These are phyloP conservation scores for Gamsiella multidivaricata DNA, from an alignment of 192 early-diverging fungal species.

Conservation along the genomic window DNA sequence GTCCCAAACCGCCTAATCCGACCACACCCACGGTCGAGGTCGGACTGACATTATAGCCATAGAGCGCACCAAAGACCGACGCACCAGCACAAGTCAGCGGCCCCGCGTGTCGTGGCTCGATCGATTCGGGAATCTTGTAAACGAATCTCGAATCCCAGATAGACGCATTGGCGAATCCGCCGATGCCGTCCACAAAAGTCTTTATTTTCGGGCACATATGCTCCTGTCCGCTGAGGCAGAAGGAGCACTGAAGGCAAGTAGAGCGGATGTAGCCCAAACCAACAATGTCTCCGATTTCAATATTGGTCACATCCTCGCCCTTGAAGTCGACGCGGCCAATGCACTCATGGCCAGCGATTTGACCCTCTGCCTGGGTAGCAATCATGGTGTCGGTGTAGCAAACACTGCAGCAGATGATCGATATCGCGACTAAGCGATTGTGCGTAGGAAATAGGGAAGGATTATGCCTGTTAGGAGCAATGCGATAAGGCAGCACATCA, in stretches of 20 bases:
- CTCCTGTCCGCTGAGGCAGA: conserved; percentile 65
- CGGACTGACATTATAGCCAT: conserved; percentile 66
- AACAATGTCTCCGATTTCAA: conserved; percentile 69
- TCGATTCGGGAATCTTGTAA: conserved; percentile 70
- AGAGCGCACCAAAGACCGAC: conserved; percentile 79
- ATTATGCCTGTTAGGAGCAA: too few species aligned
- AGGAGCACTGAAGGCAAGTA: conserved; percentile 63
- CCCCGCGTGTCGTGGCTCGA: conserved; percentile 68
- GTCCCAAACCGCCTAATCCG: conserved; percentile 83
- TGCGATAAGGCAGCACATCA: too few species aligned
- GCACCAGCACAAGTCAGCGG: conserved; percentile 87
- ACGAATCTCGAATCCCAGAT: conserved; percentile 63
- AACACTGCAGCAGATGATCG: conserved; percentile 44
- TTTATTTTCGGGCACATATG: conserved; percentile 62
- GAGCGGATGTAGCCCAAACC: conserved; percentile 68
- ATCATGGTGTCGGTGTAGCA: conserved; percentile 51
- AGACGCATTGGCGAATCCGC: conserved; percentile 69
- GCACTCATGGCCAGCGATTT: conserved; percentile 78
- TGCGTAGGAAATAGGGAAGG: not conserved
- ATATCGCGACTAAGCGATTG: conserved; percentile 16
- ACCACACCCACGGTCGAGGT: conserved; percentile 77
- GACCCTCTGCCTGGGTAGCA: conserved; percentile 38
- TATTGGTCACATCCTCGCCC: conserved; percentile 63
- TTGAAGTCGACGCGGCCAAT: conserved; percentile 70
- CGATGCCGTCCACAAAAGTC: conserved; percentile 67